A percentile compares a stretch with the other conserved stretches of the same genome.
phyloP scores from a whole-genome alignment of 2,329 filamentous ascomycete genomes.

The Huntiella abstrusa region DNA sequence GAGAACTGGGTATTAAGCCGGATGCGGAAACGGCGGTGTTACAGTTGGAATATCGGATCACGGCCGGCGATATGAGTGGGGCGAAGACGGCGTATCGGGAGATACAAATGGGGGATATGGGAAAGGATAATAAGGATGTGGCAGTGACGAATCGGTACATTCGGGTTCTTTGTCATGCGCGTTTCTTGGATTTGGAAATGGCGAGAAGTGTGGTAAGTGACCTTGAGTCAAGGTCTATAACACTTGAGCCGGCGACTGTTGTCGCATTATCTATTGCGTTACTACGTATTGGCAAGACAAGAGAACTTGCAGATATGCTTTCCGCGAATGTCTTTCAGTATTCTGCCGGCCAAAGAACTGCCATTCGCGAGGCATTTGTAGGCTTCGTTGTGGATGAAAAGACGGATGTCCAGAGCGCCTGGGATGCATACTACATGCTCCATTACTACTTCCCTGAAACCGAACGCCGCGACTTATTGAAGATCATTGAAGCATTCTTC shows the following conservation, averaged over 20 bases:
- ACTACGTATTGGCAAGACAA: slow-evolving; percentile 54
- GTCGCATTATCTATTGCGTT: slow-evolving; percentile 55
- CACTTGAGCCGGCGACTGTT: slow-evolving; percentile 56
- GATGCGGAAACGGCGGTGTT: slow-evolving; percentile 54
- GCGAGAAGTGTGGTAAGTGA: slow-evolving; percentile 57
- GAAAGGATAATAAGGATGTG: slow-evolving; percentile 39
- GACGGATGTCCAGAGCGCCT: slow-evolving; percentile 44
- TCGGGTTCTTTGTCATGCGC: slow-evolving; percentile 42
- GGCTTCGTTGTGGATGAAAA: slow-evolving; percentile 44
- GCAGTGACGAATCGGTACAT: slow-evolving; percentile 53
- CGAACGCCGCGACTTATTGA: slow-evolving; percentile 42
- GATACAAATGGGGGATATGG: slow-evolving; percentile 28
- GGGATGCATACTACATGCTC: slow-evolving; percentile 48
- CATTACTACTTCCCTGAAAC: slow-evolving; percentile 48
- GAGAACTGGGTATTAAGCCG: slow-evolving; percentile 44
- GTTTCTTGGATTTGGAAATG: slow-evolving; percentile 45
- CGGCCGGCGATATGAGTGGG: slow-evolving; percentile 51
- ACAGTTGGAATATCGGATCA: slow-evolving; percentile 59
- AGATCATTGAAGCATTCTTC: slow-evolving; percentile 71
- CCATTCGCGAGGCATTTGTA: slow-evolving; percentile 47
- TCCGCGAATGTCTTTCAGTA: slow-evolving; percentile 55
- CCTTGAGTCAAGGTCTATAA: slow-evolving; percentile 49
- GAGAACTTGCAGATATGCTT: slow-evolving; percentile 66
- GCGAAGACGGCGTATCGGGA: slow-evolving; percentile 46
- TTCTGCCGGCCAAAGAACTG: slow-evolving; percentile 47